Base-by-base conservation (phyloP, 179 eudicot genomes). In the Amaranthus tricolor region DNA sequence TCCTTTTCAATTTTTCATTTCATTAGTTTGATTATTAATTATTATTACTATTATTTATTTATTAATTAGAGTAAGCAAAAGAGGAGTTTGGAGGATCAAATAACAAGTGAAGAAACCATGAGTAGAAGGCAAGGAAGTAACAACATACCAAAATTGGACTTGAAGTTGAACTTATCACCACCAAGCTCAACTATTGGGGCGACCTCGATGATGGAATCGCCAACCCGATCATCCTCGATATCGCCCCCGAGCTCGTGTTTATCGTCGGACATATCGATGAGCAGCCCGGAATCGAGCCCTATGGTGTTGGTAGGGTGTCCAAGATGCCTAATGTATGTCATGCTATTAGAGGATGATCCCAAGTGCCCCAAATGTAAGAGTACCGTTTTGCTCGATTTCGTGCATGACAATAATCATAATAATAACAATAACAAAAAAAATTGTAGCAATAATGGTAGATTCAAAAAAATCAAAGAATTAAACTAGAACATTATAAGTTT, bases 231-330 rank as follows among this genome's bases (percentile, higher is more conserved):
- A 20, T 49, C 64, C 0, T 52, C 79, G 54, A 45, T 70, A 14
- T 84, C 84, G 6, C 81, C 87, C 5, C 76, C 77, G 16, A 79
- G 81, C 81, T 84, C 88, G 16, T 82, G 86, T 31, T 62, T 80
- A 48, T 80, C 84, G 0, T 77, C 83, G 6, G 86, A 82, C 6
- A 16, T 52, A 40, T 69, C 72, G 52, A 51, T 50, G 72, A 73
- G 57, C 16, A 72, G 60, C 68, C 66, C 81, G 15, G 72, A 85
- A 72, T 77, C 88, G 5, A 83, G 83, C 11, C 67, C 87, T 4
- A 90, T 90, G 96, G 82, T 86, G 60, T 78, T 90, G 19, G 89
- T 82, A 13, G 96, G 93, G 10, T 90, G 96, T 62, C 94, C 90
- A 2, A 80, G 85, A 19, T 90, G 94, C 80, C 80, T 90, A 56